Conservation (phyloP, 116 monocot genomes). For the Thalassia testudinum region DNA sequence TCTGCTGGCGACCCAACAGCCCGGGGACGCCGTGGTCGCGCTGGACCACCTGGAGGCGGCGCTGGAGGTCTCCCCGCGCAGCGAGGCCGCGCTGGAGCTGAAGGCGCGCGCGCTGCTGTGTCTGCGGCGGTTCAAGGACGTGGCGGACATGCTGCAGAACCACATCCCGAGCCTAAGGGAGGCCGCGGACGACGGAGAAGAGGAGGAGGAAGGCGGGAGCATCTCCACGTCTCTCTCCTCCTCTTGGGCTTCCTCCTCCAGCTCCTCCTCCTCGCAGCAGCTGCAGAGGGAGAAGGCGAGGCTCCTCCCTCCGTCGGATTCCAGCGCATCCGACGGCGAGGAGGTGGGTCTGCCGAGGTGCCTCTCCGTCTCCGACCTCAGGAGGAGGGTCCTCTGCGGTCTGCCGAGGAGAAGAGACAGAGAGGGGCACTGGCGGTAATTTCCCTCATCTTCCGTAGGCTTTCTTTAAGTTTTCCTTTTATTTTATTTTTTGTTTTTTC, state of each 20-base stretch:
- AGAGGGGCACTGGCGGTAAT: constrained; percentile 86
- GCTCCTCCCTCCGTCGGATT: constrained; percentile 3
- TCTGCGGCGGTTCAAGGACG: constrained; percentile 61
- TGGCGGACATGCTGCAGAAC: constrained; percentile 83
- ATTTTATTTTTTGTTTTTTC: background rate
- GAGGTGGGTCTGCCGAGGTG: constrained; percentile 19
- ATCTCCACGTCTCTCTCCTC: constrained; percentile 34
- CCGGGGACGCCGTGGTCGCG: constrained; percentile 28
- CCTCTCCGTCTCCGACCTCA: constrained; percentile 67
- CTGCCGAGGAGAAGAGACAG: constrained; percentile 17
- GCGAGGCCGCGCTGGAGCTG: constrained; percentile 68
- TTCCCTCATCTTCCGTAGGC: background rate
- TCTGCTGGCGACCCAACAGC: constrained; percentile 24
- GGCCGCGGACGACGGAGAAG: constrained; percentile 24
- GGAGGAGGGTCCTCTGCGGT: constrained; percentile 57
- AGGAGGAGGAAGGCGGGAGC: background rate
- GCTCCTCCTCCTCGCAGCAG: background rate
- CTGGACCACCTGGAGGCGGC: constrained; percentile 48
- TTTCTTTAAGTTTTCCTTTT: background rate
- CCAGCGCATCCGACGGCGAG: constrained; percentile 8
- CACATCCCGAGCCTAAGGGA: constrained; percentile 75
- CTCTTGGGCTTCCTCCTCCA: constrained; percentile 8
- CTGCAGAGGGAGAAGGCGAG: constrained; percentile 8
- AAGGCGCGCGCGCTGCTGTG: constrained; percentile 53
- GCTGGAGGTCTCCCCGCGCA: constrained; percentile 41